These are phyloP conservation scores for Mrakia gelida DNA, from an alignment of 768 basidiomycete species.

Conservation along the genomic window DNA sequence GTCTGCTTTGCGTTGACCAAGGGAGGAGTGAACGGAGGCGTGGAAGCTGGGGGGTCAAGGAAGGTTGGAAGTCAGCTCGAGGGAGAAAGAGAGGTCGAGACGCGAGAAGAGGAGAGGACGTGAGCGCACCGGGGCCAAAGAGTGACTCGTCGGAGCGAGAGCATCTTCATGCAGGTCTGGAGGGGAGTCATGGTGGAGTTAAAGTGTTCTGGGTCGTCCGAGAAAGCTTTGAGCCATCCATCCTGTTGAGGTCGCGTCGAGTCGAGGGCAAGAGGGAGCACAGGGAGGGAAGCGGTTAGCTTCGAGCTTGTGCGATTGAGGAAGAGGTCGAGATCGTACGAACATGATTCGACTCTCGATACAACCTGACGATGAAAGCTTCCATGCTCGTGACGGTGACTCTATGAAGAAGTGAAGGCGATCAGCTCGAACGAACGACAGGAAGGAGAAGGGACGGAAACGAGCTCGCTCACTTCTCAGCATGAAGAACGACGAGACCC, in stretches of 20 bases:
- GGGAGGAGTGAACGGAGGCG: slow-evolving; percentile 72
- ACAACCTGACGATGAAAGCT: slow-evolving; percentile 88
- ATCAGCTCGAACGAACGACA: not conserved
- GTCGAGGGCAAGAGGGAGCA: not conserved
- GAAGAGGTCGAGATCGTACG: slow-evolving; percentile 18
- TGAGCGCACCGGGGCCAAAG: slow-evolving; percentile 77
- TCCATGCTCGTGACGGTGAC: slow-evolving; percentile 79
- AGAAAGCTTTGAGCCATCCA: slow-evolving; percentile 95
- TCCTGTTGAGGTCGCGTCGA: slow-evolving; percentile 39
- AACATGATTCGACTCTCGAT: slow-evolving; percentile 75
- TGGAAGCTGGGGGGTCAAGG: slow-evolving; percentile 64
- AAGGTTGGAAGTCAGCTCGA: not conserved
- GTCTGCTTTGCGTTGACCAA: slow-evolving; percentile 79
- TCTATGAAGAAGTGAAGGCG: slow-evolving; percentile 47
- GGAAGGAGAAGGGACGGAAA: not conserved
- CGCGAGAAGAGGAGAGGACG: not conserved
- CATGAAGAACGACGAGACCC: slow-evolving; percentile 83
- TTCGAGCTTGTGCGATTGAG: not conserved
- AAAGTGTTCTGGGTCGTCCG: slow-evolving; percentile 93
- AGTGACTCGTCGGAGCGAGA: slow-evolving; percentile 80
- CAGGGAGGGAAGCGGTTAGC: not conserved
- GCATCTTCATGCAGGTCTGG: slow-evolving; percentile 85
- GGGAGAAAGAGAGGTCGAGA: not conserved
- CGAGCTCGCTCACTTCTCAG: slow-evolving; percentile 64
- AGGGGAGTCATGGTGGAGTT: slow-evolving; percentile 87